Evolutionary conservation across 148 eudicot species (phyloP), one percentile per base, ranked within the genome.

Genomic region (Rhododendron simsii): DNA sequence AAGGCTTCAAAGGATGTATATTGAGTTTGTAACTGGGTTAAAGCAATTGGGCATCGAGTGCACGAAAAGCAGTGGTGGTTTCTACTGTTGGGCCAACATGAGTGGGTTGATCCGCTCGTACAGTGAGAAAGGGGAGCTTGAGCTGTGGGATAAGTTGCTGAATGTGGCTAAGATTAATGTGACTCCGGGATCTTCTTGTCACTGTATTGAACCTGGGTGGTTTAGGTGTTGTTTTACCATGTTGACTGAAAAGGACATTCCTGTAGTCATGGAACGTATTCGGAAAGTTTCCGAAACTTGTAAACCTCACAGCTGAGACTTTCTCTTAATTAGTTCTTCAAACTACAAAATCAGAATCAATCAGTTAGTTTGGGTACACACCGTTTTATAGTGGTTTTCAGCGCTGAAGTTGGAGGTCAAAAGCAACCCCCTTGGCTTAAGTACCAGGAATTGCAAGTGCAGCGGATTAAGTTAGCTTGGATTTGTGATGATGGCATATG

Each of bases 201-300:
- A 95, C 53, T 96, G 99, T 87, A 92, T 96, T 44, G 99, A 96
- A 89, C 98, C 98, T 8, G 99, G 99, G 57, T 96, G 98, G 99
- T 95, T 96, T 89, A 84, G 92, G 55, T 94, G 87, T 81, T 95
- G 96, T 91, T 96, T 96, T 85, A 84, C 91, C 3, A 86, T 90
- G 73, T 87, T 96, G 82, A 86, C 87, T 28, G 98, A 93, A 84
- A 88, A 88, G 78, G 96, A 94, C 53, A 88, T 93, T 83, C 93
- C 95, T 51, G 85, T 92, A 63, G 94, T 94, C 57, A 91, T 96
- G 89, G 93, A 91, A 37, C 90, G 99, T 37, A 90, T 96, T 86
- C 92, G 86, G 55, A 93, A 87, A 90, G 87, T 96, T 73, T 82
- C 87, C 12, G 92, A 92, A 86, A 82, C 88, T 18, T 89, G 92